phyloP scores from a whole-genome alignment of 148 eudicot species.

The Fagopyrum esculentum region DNA sequence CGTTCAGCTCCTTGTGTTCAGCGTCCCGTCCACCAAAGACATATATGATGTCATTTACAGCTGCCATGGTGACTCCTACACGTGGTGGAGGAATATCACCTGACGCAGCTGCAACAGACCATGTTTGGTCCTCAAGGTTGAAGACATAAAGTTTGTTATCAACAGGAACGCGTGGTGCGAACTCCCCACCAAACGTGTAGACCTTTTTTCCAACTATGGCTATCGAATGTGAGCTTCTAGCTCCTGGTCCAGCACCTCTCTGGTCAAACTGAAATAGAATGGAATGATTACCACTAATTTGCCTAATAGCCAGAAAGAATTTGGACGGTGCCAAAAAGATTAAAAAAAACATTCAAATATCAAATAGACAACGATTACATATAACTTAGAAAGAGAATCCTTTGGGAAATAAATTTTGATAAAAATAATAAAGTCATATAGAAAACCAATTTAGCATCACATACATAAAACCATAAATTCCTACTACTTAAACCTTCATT shows the following conservation, averaged over 20 bases:
- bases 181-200: constrained; percentile 90
- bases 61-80: constrained; percentile 84
- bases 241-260: constrained; percentile 74
- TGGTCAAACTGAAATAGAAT: constrained; percentile 50
- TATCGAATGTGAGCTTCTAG: constrained; percentile 95
- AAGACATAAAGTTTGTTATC: constrained; percentile 74
- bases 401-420: background rate
- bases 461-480: too few relatives aligned
- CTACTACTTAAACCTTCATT: background rate
- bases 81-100: constrained; percentile 91
- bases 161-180: constrained; percentile 86
- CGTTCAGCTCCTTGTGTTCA: constrained; percentile 74
- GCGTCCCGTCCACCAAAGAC: constrained; percentile 90
- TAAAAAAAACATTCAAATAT: background rate
- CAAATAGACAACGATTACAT: background rate
- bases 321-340: background rate
- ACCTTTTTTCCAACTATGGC: constrained; percentile 64
- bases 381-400: background rate
- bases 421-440: background rate
- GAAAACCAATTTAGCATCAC: background rate
- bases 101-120: constrained; percentile 56
- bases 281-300: background rate
- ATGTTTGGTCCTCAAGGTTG: constrained; percentile 54
- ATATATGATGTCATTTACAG: constrained; percentile 55
- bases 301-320: background rate